Evolutionary conservation across 345 rosid genomes (phyloP).

Genomic region (Brassica incana): DNA sequence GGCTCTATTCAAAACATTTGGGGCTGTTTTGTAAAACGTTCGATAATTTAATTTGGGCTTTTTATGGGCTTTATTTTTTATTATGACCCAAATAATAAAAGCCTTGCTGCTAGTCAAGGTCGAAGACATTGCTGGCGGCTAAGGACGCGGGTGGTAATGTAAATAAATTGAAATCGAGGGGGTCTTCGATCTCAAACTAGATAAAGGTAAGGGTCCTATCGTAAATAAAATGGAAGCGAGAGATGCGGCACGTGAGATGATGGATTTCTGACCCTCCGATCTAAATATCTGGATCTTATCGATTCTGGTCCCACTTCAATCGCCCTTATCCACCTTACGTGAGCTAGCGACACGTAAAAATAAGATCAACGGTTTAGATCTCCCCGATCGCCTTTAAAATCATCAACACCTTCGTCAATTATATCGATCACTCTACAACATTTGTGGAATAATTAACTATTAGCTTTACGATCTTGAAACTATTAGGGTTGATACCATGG

Average conservation of each 20-base stretch:
- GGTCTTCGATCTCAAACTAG: background rate
- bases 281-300: constrained; percentile 23
- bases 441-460: background rate
- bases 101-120: background rate
- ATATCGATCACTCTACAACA: constrained; percentile 40
- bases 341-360: constrained; percentile 42
- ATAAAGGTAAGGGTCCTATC: constrained; percentile 26
- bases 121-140: constrained; percentile 33
- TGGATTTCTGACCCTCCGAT: constrained; percentile 30
- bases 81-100: background rate
- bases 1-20: constrained; percentile 7
- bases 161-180: constrained; percentile 15
- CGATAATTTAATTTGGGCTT: background rate
- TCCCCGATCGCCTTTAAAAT: constrained; percentile 1
- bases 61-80: background rate
- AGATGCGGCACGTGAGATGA: constrained; percentile 41
- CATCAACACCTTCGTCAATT: constrained; percentile 11
- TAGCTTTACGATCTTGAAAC: background rate
- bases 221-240: constrained; percentile 19
- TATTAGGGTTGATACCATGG: constrained; percentile 45
- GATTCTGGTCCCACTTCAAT: constrained; percentile 44
- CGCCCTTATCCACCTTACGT: constrained; percentile 55
- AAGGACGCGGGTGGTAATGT: constrained; percentile 14
- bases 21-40: background rate
- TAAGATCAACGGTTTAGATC: constrained; percentile 49